Evolutionary conservation across 2,329 filamentous ascomycete species (phyloP).

Genomic region (Aspergillus neoniger): DNA sequence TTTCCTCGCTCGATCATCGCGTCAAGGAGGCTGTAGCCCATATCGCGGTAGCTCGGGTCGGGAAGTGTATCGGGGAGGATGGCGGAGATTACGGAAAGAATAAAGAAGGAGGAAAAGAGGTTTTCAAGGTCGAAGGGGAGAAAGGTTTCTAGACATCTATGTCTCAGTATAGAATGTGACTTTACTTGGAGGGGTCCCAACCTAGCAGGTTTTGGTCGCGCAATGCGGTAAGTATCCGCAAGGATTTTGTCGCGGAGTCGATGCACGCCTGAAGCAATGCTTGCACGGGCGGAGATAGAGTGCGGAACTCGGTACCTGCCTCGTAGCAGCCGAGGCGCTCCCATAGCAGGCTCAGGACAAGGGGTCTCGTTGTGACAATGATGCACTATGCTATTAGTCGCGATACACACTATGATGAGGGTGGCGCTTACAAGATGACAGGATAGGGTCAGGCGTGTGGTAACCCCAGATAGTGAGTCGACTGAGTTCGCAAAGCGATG

Average conservation of each 20-base stretch:
- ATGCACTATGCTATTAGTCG: conserved; percentile 21
- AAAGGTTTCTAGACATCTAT: conserved; percentile 25
- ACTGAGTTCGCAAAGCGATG: conserved; percentile 38
- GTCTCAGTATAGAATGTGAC: conserved; percentile 10
- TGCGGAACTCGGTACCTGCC: conserved; percentile 19
- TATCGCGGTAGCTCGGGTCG: conserved; percentile 45
- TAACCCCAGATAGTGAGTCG: conserved; percentile 40
- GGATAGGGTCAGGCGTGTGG: conserved; percentile 34
- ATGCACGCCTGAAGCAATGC: conserved; percentile 27
- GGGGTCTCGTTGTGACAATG: conserved; percentile 28
- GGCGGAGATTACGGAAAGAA: conserved; percentile 34
- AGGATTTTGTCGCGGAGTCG: conserved; percentile 26
- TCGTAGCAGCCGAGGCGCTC: conserved; percentile 23
- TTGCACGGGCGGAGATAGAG: conserved; percentile 22
- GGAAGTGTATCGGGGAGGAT: conserved; percentile 48
- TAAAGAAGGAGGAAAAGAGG: conserved; percentile 37
- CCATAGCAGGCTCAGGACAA: conserved; percentile 24
- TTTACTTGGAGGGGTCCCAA: not conserved
- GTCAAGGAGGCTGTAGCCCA: conserved; percentile 19
- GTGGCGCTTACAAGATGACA: conserved; percentile 35
- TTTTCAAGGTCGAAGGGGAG: conserved; percentile 38
- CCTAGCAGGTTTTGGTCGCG: conserved; percentile 28
- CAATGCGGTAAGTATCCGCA: conserved; percentile 25
- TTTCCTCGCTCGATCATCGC: conserved; percentile 25
- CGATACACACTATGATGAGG: not conserved